These are phyloP conservation scores for Triangularia verruculosa DNA, from an alignment of 2,329 filamentous ascomycete species.

Conservation along the genomic window DNA sequence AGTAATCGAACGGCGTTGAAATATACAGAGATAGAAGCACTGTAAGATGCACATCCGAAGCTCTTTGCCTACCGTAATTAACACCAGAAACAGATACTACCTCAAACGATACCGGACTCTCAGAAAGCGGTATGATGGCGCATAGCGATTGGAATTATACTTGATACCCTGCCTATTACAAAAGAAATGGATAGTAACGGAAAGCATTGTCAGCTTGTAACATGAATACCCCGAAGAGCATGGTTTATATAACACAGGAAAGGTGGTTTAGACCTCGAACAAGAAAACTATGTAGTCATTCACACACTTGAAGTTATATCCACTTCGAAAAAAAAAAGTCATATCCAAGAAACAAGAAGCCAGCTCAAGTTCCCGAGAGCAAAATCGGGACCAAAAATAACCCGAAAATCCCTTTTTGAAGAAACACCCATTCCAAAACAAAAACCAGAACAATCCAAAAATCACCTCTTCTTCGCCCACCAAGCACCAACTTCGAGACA, in stretches of 20 bases:
- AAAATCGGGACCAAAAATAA: neutral
- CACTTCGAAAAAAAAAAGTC: neutral
- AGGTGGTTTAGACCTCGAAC: neutral
- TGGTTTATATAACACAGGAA: neutral
- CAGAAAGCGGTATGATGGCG: constrained; percentile 69
- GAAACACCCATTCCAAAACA: constrained; percentile 1
- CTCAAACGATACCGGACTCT: constrained; percentile 86
- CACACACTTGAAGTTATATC: neutral
- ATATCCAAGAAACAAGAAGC: neutral
- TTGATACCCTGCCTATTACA: neutral
- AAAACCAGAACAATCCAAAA: neutral
- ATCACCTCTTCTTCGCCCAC: constrained; percentile 70
- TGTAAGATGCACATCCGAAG: constrained; percentile 59
- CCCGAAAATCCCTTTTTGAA: neutral
- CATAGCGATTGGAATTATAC: neutral
- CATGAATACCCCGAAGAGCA: neutral
- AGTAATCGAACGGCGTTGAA: neutral
- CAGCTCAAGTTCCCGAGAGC: neutral
- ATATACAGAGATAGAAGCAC: constrained; percentile 74
- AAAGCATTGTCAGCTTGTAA: neutral
- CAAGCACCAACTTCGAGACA: constrained; percentile 85
- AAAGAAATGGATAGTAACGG: neutral
- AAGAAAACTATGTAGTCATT: neutral
- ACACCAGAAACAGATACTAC: constrained; percentile 64
- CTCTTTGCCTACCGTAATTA: neutral